Percentiles rank a stretch among this genome's conserved stretches.
Evolutionary conservation across 768 basidiomycete species (phyloP).

Genomic region (Phaffia australis): DNA sequence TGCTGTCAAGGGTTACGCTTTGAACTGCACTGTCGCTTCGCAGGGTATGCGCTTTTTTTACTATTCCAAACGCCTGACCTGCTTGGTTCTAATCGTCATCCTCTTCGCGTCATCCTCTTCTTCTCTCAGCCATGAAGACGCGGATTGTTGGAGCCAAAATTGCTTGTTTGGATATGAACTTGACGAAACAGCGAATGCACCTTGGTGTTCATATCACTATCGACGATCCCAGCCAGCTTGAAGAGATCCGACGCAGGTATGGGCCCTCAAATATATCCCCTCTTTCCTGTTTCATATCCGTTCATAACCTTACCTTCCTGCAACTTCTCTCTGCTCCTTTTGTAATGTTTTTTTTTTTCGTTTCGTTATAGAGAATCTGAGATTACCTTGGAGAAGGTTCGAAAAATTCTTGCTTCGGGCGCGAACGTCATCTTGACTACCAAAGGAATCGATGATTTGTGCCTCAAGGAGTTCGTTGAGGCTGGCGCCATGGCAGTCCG

Average conservation of each 20-base stretch:
- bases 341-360: neutral
- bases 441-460: constrained; percentile 96
- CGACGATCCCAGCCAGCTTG: constrained; percentile 89
- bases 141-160: constrained; percentile 88
- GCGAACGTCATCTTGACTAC: constrained; percentile 96
- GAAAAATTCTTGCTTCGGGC: constrained; percentile 88
- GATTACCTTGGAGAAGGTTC: constrained; percentile 86
- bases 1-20: constrained; percentile 88
- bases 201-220: constrained; percentile 94
- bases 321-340: too few relatives aligned
- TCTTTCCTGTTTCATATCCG: neutral
- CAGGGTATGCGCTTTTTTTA: constrained; percentile 55
- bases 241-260: constrained; percentile 86
- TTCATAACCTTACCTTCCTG: neutral
- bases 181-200: constrained; percentile 94
- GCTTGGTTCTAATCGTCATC: constrained; percentile 1
- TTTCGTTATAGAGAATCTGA: constrained; percentile 65
- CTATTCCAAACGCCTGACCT: neutral
- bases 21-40: constrained; percentile 97
- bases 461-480: constrained; percentile 96
- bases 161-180: constrained; percentile 95
- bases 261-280: constrained; percentile 27
- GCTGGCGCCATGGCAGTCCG: constrained; percentile 98
- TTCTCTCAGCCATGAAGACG: constrained; percentile 80
- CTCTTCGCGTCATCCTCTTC: neutral